A percentile compares a stretch with the other conserved stretches of the same genome.
phyloP scores from a whole-genome alignment of 352 stramenopile species.

The Phytopythium vexans region DNA sequence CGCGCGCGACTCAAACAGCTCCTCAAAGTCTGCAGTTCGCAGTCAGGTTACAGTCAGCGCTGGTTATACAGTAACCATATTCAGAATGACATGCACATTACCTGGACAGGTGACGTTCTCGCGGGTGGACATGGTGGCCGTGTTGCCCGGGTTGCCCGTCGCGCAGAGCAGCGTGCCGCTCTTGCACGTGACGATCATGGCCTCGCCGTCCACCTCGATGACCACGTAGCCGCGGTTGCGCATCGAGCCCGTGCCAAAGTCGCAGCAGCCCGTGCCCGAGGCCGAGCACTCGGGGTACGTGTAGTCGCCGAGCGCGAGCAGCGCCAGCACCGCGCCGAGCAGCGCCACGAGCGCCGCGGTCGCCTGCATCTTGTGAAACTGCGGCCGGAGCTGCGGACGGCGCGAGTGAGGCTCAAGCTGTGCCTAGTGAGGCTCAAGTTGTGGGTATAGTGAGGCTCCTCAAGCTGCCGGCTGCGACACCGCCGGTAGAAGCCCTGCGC shows the following conservation, averaged over 20 bases:
- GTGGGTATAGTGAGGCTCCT: no score
- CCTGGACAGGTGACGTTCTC: slow-evolving; percentile 46
- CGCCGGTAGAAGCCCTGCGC: no score
- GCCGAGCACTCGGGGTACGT: slow-evolving; percentile 55
- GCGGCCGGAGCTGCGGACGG: slow-evolving; percentile 8
- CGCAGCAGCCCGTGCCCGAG: slow-evolving; percentile 47
- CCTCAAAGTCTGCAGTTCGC: slow-evolving; percentile 40
- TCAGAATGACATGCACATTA: slow-evolving; percentile 10
- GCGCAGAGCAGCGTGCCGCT: slow-evolving; percentile 51
- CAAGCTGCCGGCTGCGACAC: no score
- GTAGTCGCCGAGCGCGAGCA: slow-evolving; percentile 19
- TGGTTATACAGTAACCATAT: slow-evolving; percentile 1
- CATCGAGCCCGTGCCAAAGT: slow-evolving; percentile 52
- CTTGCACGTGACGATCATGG: slow-evolving; percentile 65
- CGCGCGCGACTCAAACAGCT: slow-evolving; percentile 57
- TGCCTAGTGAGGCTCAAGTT: no score
- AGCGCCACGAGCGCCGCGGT: slow-evolving; percentile 15
- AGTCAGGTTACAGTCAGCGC: background rate
- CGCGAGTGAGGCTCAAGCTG: background rate
- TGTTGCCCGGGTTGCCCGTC: slow-evolving; percentile 52
- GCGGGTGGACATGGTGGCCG: slow-evolving; percentile 28
- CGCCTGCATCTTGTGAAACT: slow-evolving; percentile 21
- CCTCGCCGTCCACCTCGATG: slow-evolving; percentile 32
- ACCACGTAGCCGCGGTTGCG: slow-evolving; percentile 59
- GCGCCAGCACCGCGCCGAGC: slow-evolving; percentile 13